Conservation (phyloP, 2,329 filamentous ascomycete genomes). For the Aspergillus jensenii region DNA sequence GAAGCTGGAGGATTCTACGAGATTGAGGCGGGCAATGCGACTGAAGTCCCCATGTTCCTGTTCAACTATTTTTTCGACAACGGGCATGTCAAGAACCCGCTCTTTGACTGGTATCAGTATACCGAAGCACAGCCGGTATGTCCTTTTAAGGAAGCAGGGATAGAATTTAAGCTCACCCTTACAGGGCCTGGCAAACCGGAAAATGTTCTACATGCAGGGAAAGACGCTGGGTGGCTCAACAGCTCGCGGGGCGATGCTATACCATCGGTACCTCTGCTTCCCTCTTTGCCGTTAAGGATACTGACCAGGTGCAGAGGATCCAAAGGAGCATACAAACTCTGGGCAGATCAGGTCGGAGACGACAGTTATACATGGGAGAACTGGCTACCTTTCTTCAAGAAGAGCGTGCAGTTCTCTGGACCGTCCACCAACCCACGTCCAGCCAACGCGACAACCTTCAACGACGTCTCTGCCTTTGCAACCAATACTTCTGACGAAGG, state of each 20-base stretch:
- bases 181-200: not conserved
- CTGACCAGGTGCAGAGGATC: not conserved
- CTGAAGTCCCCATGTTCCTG: not conserved
- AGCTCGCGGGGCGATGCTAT: not conserved
- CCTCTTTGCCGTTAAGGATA: too few relatives aligned
- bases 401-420: slow-evolving; percentile 23
- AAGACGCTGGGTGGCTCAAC: not conserved
- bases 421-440: slow-evolving; percentile 21
- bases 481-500: not conserved
- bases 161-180: slow-evolving; percentile 2
- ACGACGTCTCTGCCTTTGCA: not conserved
- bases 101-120: not conserved
- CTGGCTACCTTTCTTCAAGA: slow-evolving; percentile 24
- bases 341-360: slow-evolving; percentile 36
- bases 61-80: not conserved
- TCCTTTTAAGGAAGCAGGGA: slow-evolving; percentile 3
- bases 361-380: slow-evolving; percentile 25
- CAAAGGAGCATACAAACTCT: slow-evolving; percentile 19
- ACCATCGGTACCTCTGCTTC: not conserved
- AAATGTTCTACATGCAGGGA: not conserved
- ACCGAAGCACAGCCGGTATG: not conserved
- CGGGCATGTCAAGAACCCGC: not conserved
- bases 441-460: slow-evolving; percentile 12
- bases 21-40: slow-evolving; percentile 34
- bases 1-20: slow-evolving; percentile 49